These are phyloP conservation scores for Lachnellula arida DNA, from an alignment of 2,329 filamentous ascomycete species.

Conservation along the genomic window DNA sequence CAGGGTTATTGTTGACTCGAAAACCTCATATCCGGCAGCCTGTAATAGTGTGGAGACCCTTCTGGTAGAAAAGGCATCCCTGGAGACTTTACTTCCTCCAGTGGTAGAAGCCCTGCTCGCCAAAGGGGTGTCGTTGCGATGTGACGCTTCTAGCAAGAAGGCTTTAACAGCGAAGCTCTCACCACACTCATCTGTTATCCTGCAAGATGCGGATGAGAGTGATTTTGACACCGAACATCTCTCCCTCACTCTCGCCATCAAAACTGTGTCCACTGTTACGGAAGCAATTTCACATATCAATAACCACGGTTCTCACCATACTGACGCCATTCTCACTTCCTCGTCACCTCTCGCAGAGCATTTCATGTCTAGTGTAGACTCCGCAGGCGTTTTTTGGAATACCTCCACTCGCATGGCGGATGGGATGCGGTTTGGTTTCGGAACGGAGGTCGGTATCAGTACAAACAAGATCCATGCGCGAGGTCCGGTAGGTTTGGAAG, in stretches of 20 bases:
- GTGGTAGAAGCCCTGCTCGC: constrained; percentile 70
- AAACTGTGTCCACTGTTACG: constrained; percentile 64
- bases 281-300: constrained; percentile 88
- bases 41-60: constrained; percentile 95
- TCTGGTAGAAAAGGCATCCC: constrained; percentile 70
- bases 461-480: constrained; percentile 98
- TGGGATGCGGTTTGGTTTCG: constrained; percentile 95
- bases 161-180: constrained; percentile 50
- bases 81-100: constrained; percentile 61
- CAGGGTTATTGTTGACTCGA: constrained; percentile 81
- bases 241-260: constrained; percentile 77
- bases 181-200: constrained; percentile 37
- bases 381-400: constrained; percentile 95
- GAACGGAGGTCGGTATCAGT: constrained; percentile 95
- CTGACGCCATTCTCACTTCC: constrained; percentile 80
- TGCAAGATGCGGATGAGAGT: constrained; percentile 61
- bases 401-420: constrained; percentile 91
- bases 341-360: constrained; percentile 63
- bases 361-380: constrained; percentile 84
- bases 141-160: constrained; percentile 65
- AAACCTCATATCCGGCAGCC: constrained; percentile 89
- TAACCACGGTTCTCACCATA: constrained; percentile 86
- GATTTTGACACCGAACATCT: constrained; percentile 92
- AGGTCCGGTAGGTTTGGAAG: constrained; percentile 89
- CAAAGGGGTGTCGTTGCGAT: constrained; percentile 77